phyloP scores from a whole-genome alignment of 306 rosid species.

The Prinsepia uniflora region DNA sequence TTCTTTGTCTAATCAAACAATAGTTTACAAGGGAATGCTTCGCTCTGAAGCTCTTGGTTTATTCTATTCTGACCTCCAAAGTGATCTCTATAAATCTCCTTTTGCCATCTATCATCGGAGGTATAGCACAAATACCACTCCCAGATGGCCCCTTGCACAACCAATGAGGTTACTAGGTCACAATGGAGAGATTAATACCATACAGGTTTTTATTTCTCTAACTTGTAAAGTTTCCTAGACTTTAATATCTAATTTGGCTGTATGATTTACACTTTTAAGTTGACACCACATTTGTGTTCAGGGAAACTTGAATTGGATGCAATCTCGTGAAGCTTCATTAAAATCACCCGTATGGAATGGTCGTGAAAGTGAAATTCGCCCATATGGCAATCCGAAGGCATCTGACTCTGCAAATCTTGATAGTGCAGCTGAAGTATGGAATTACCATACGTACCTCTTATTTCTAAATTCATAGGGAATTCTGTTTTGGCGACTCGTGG shows the following conservation, averaged over 20 bases:
- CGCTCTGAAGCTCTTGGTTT: conserved; percentile 94
- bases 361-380: conserved; percentile 96
- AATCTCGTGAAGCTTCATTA: conserved; percentile 86
- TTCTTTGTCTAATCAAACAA: conserved; percentile 93
- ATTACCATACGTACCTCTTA: conserved; percentile 11
- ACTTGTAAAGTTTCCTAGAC: conserved; percentile 17
- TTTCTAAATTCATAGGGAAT: conserved; percentile 2
- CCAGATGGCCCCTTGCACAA: conserved; percentile 99
- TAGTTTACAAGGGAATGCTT: conserved; percentile 99
- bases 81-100: conserved; percentile 75
- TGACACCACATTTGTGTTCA: conserved; percentile 36
- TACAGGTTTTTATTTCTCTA: conserved; percentile 64
- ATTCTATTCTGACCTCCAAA: conserved; percentile 89
- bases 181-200: conserved; percentile 95
- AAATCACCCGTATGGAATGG: conserved; percentile 91
- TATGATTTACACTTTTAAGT: conserved; percentile 14
- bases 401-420: conserved; percentile 99
- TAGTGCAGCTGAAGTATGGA: conserved; percentile 91
- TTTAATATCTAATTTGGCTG: conserved; percentile 18
- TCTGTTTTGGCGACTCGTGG: conserved; percentile 18
- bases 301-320: conserved; percentile 99
- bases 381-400: conserved; percentile 86
- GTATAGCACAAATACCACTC: conserved; percentile 97
- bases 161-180: conserved; percentile 99
- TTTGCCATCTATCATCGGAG: conserved; percentile 98